Evolutionary conservation across 345 rosid genomes (phyloP), one percentile per base, ranked within the genome.

Genomic region (Psidium guajava): DNA sequence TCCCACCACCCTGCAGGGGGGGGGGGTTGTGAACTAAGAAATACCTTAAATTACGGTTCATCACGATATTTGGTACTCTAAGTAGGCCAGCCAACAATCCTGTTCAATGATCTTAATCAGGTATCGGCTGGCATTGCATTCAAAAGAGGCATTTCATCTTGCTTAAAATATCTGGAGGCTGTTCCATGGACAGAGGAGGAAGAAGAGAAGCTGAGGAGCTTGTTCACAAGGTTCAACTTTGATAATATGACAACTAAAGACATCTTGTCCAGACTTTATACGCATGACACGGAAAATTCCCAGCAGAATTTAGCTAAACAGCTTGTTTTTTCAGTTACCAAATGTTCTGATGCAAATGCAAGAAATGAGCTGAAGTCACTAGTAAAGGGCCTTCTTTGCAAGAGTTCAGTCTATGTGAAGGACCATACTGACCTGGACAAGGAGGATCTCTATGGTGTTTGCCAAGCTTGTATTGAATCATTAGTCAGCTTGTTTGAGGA

Each of bases 161-260:
- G 98, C 92, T 88, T 97, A 86, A 93, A 94, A 84, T 95, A 95
- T 91, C 92, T 97, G 56, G 98, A 95, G 89, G 98, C 91, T 88
- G 97, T 97, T 92, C 99, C 98, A 20, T 97, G 99, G 98, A 93
- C 97, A 6, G 99, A 97, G 90, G 98, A 95, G 49, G 99, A 97
- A 91, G 99, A 95, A 91, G 96, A 97, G 87, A 97, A 93, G 84
- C 83, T 95, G 86, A 92, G 98, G 89, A 88, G 85, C 86, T 59
- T 97, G 55, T 89, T 97, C 87, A 83, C 91, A 27, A 87, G 90
- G 84, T 88, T 90, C 84, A 91, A 88, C 74, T 97, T 95, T 50
- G 96, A 93, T 49, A 91, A 89, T 64, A 89, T 88, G 85, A 91
- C 94, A 52, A 86, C 91, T n/a, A 85, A 85, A 52, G 98, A 95